A percentile compares a stretch with the other conserved stretches of the same genome.
phyloP scores from a whole-genome alignment of 1,139 yeast species.

The Kurtzmaniella natalensis region DNA sequence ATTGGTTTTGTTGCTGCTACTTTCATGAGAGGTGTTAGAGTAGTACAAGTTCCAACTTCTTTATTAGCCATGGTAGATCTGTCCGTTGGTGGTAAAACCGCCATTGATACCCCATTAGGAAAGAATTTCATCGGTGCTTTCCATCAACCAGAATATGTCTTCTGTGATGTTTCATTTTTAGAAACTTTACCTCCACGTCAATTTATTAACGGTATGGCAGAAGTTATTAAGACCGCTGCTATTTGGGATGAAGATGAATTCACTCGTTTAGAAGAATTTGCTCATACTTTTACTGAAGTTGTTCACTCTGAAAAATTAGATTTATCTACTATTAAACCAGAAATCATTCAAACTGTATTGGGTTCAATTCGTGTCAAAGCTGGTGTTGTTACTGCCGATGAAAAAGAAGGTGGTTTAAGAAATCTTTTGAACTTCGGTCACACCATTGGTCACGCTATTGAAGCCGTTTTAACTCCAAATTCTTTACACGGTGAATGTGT shows the following conservation, averaged over 20 bases:
- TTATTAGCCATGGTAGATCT: constrained; percentile 97
- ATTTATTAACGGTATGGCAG: constrained; percentile 98
- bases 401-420: constrained; percentile 92
- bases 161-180: constrained; percentile 84
- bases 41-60: constrained; percentile 92
- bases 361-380: constrained; percentile 92
- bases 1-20: constrained; percentile 98
- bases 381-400: constrained; percentile 89
- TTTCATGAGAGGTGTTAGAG: constrained; percentile 96
- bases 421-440: constrained; percentile 94
- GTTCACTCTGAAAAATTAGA: constrained; percentile 47
- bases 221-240: constrained; percentile 96
- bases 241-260: constrained; percentile 94
- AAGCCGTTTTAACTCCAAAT: constrained; percentile 92
- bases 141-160: constrained; percentile 91
- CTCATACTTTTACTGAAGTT: constrained; percentile 61
- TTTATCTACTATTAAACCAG: constrained; percentile 62
- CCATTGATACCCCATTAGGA: constrained; percentile 96
- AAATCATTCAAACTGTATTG: constrained; percentile 71
- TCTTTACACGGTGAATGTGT: constrained; percentile 98
- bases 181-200: constrained; percentile 89
- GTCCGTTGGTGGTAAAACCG: constrained; percentile 97
- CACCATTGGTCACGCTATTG: constrained; percentile 97
- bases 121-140: constrained; percentile 96
- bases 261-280: constrained; percentile 72